Conservation (phyloP, 208 protist genomes). For the Angomonas ambiguus region DNA sequence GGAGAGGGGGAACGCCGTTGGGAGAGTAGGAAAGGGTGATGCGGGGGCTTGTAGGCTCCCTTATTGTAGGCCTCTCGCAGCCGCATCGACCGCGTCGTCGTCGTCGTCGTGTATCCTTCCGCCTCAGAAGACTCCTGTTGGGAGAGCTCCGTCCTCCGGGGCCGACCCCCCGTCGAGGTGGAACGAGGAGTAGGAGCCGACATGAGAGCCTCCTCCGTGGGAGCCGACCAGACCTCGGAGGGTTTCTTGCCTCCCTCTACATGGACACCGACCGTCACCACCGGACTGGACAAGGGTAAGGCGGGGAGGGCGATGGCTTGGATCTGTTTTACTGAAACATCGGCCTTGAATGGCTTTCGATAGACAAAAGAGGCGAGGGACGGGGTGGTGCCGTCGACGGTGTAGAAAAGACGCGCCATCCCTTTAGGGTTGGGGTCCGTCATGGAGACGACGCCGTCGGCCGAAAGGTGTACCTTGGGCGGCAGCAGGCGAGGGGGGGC, state of each 20-base stretch:
- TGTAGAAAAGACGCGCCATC: slow-evolving; percentile 37
- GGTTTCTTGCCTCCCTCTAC: slow-evolving; percentile 5
- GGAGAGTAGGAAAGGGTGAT: neutral
- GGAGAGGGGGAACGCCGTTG: no score
- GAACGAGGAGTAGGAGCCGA: no score
- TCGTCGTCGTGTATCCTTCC: neutral
- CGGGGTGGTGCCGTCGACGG: slow-evolving; percentile 36
- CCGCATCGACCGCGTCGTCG: neutral
- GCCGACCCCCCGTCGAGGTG: neutral
- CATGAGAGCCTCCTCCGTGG: neutral
- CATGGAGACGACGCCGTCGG: slow-evolving; percentile 10
- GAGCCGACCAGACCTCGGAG: neutral
- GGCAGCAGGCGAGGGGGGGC: slow-evolving; percentile 26
- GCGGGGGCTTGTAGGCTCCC: neutral
- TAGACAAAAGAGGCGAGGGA: slow-evolving; percentile 14
- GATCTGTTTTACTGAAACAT: slow-evolving; percentile 18
- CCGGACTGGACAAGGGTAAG: slow-evolving; percentile 31
- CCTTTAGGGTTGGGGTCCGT: slow-evolving; percentile 11
- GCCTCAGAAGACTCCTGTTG: neutral
- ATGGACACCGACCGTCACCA: slow-evolving; percentile 20
- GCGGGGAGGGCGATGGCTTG: slow-evolving; percentile 29
- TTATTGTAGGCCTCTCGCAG: neutral
- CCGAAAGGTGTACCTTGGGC: slow-evolving; percentile 22
- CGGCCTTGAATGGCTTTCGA: neutral
- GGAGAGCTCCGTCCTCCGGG: neutral